phyloP scores from a whole-genome alignment of 306 rosid species.

The Prosopis cineraria region DNA sequence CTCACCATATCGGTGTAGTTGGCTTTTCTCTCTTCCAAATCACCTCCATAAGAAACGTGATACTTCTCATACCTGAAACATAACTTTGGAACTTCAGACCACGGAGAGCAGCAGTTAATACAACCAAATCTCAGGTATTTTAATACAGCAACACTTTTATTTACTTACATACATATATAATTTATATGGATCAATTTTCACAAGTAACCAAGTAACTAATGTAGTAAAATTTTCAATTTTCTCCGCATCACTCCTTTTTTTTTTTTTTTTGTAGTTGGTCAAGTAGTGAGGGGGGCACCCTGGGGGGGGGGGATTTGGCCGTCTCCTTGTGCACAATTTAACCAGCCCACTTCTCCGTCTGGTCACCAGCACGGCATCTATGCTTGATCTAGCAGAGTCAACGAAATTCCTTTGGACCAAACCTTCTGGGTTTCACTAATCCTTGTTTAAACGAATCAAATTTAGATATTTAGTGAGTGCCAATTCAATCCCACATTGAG shows the following conservation, averaged over 20 bases:
- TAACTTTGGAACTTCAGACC: slow-evolving; percentile 19
- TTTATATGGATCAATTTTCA: not conserved
- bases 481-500: not conserved
- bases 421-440: not conserved
- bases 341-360: not conserved
- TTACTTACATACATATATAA: not conserved
- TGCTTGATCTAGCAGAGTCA: not conserved
- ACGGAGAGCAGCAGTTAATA: slow-evolving; percentile 2
- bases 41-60: slow-evolving; percentile 83
- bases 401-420: not conserved
- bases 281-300: not conserved
- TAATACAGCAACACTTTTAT: not conserved
- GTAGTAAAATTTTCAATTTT: not conserved
- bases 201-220: not conserved
- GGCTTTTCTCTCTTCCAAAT: slow-evolving; percentile 81
- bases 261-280: not conserved
- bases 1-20: slow-evolving; percentile 92
- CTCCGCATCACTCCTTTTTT: too few species aligned
- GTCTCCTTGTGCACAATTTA: not conserved
- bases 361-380: not conserved
- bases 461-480: not conserved
- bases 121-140: slow-evolving; percentile 16
- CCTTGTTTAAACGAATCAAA: not conserved
- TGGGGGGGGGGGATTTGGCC: too few species aligned
- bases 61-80: slow-evolving; percentile 93